Conservation (phyloP, 768 basidiomycete genomes). For the Amanita phalloides region DNA sequence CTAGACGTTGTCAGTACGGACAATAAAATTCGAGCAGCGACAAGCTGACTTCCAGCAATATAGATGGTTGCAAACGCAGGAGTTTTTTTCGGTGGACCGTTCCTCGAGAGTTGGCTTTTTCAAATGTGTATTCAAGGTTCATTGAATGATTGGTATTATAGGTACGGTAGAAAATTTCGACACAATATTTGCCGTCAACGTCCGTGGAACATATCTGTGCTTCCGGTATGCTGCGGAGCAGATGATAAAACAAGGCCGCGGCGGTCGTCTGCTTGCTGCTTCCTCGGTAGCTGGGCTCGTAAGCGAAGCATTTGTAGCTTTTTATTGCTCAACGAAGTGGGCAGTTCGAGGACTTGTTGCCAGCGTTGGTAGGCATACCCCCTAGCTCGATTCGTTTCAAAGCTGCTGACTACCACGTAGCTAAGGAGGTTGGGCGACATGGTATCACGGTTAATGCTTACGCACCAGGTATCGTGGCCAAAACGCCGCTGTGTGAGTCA, state of each 20-base stretch:
- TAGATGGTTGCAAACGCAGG: constrained; percentile 28
- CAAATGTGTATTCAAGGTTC: not conserved
- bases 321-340: constrained; percentile 27
- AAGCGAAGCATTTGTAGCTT: constrained; percentile 9
- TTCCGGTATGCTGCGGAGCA: constrained; percentile 29
- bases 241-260: constrained; percentile 33
- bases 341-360: constrained; percentile 28
- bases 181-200: constrained; percentile 21
- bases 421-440: constrained; percentile 14
- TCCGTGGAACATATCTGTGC: constrained; percentile 26
- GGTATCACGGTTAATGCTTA: constrained; percentile 22
- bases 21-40: not conserved
- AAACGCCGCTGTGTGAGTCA: not conserved
- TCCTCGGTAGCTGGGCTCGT: constrained; percentile 26
- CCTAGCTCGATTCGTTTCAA: not conserved
- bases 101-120: constrained; percentile 15
- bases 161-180: constrained; percentile 22
- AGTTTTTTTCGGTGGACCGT: constrained; percentile 8
- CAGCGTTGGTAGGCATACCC: constrained; percentile 9
- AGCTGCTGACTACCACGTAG: constrained; percentile 2
- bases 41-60: not conserved
- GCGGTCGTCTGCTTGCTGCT: constrained; percentile 34
- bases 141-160: not conserved
- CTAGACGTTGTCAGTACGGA: constrained; percentile 13
- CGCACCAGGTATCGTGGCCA: constrained; percentile 13